Evolutionary conservation across 108 stramenopile genomes (phyloP).

Genomic region (Nitzschia sp.): DNA sequence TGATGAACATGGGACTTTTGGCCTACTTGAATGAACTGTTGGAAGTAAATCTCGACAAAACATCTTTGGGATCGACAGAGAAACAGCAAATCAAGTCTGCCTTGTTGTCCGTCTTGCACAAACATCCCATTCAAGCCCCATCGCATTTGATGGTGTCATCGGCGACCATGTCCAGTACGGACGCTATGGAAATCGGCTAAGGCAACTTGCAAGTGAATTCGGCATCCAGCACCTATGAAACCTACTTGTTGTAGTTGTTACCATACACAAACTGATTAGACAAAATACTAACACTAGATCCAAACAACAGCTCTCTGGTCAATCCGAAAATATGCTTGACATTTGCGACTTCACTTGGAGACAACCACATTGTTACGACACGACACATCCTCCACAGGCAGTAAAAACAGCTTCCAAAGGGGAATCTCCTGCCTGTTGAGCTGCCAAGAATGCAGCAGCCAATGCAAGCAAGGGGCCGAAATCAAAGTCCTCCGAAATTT

Average conservation of each 20-base stretch:
- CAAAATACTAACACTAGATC: no score
- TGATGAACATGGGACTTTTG: constrained; percentile 34
- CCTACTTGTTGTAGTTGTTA: no score
- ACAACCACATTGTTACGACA: background rate
- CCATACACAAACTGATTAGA: no score
- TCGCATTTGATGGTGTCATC: no score
- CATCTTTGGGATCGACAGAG: background rate
- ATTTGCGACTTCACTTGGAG: background rate
- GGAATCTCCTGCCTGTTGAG: constrained; percentile 18
- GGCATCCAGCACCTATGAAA: no score
- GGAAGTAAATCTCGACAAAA: background rate
- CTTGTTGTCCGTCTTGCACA: background rate
- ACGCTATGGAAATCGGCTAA: constrained; percentile 1
- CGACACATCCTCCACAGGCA: constrained; percentile 6
- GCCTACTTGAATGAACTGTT: constrained; percentile 29
- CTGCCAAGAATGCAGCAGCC: constrained; percentile 19
- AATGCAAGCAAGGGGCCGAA: constrained; percentile 42
- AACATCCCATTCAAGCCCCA: background rate
- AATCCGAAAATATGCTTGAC: background rate
- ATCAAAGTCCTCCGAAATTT: constrained; percentile 44
- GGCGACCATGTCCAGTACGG: background rate
- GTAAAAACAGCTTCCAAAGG: constrained; percentile 8
- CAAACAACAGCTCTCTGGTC: no score
- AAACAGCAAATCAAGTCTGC: background rate
- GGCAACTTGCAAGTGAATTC: no score